Percentiles rank a stretch among this genome's conserved stretches.
phyloP scores from a whole-genome alignment of 1,284 basidiomycete species.

The Mycosarcoma mackinlayi region DNA sequence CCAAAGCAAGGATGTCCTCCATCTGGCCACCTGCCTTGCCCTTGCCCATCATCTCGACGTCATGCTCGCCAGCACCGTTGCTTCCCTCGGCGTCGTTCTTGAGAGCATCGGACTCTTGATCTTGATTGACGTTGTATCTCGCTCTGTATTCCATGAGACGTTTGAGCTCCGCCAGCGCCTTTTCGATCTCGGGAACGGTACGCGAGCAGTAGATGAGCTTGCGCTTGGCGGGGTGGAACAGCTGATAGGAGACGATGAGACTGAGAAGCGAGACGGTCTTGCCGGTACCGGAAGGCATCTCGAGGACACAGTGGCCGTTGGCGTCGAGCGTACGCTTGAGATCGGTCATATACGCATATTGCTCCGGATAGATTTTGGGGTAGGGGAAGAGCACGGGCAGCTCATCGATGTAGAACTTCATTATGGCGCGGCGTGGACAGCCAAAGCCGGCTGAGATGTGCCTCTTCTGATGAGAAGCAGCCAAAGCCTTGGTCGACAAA shows the following conservation, averaged over 20 bases:
- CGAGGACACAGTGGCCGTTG: conserved; percentile 91
- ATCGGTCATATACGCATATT: conserved; percentile 99
- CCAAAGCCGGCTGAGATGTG: conserved; percentile 2
- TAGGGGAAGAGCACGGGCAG: conserved; percentile 72
- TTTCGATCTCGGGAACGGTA: conserved; percentile 99
- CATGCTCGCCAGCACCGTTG: conserved; percentile 30
- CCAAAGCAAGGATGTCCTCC: conserved; percentile 83
- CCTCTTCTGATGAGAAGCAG: no score
- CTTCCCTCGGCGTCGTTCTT: conserved; percentile 62
- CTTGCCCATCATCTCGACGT: conserved; percentile 41
- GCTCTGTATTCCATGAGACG: conserved; percentile 89
- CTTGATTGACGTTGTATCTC: conserved; percentile 69
- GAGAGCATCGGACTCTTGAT: conserved; percentile 78
- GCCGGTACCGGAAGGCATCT: conserved; percentile 99
- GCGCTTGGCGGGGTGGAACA: conserved; percentile 90
- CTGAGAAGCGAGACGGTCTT: conserved; percentile 97
- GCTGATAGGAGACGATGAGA: conserved; percentile 94
- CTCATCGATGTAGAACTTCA: conserved; percentile 97
- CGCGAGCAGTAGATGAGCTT: conserved; percentile 99
- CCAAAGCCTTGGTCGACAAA: neutral
- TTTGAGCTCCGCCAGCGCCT: conserved; percentile 94
- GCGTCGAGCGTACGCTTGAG: conserved; percentile 96
- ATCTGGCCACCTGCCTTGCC: conserved; percentile 49
- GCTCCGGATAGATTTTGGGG: conserved; percentile 76
- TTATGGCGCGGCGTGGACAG: conserved; percentile 67